A percentile compares a stretch with the other conserved stretches of the same genome.
phyloP scores from a whole-genome alignment of 495 filamentous ascomycete genomes.

The Lepidopterella palustris region DNA sequence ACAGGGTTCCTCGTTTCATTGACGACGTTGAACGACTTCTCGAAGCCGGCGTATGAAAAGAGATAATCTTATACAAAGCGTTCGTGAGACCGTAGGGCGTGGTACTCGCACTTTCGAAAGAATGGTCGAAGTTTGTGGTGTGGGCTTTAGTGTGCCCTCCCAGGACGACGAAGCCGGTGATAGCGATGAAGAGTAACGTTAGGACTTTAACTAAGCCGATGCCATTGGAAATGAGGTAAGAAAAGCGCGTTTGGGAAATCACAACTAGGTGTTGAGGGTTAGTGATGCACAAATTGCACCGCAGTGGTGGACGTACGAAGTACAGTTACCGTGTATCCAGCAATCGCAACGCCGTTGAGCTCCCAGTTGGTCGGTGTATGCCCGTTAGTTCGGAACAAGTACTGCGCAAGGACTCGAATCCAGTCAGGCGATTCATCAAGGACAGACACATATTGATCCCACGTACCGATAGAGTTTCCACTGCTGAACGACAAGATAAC shows the following conservation, averaged over 20 bases:
- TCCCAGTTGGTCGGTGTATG: conserved; percentile 49
- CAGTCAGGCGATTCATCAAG: no score
- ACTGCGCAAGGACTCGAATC: conserved; percentile 53
- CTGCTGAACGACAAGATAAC: conserved; percentile 57
- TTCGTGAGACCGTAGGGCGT: conserved; percentile 44
- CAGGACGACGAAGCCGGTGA: conserved; percentile 55
- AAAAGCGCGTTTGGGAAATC: conserved; percentile 49
- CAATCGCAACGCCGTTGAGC: conserved; percentile 57
- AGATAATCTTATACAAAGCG: conserved; percentile 55
- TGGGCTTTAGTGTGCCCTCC: conserved; percentile 54
- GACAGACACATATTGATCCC: no score
- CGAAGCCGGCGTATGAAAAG: conserved; percentile 58
- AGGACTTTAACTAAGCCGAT: conserved; percentile 53
- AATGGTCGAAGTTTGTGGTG: conserved; percentile 49
- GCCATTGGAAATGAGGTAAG: conserved; percentile 48
- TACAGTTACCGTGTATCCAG: conserved; percentile 48
- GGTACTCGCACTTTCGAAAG: conserved; percentile 48
- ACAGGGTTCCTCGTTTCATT: conserved; percentile 61
- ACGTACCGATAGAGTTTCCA: no score
- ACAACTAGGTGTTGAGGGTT: conserved; percentile 31
- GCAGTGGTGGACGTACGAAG: background rate
- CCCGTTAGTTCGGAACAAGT: conserved; percentile 48
- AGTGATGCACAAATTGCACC: background rate
- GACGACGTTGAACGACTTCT: conserved; percentile 58
- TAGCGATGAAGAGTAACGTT: conserved; percentile 52